These are phyloP conservation scores for Neostapfia colusana DNA, from an alignment of 176 grass and related monocot species.

Conservation along the genomic window DNA sequence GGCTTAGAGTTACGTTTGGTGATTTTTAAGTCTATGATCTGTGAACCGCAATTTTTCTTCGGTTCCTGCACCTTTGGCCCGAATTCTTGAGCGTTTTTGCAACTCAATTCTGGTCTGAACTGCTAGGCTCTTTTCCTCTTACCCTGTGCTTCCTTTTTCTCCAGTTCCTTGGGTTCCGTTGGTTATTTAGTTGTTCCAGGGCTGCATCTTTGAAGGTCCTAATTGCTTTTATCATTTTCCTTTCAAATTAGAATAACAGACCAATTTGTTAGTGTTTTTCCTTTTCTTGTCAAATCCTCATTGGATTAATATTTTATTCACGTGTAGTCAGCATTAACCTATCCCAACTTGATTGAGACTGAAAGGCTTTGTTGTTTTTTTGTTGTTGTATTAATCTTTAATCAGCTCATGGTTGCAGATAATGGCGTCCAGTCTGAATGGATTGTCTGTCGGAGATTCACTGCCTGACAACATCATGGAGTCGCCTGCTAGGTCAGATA, in stretches of 20 bases:
- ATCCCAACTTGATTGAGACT: not conserved
- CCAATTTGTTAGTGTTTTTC: not conserved
- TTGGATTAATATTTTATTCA: not conserved
- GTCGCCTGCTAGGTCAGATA: conserved; percentile 82
- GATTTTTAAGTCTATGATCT: not conserved
- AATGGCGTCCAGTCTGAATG: conserved; percentile 65
- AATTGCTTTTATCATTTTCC: not conserved
- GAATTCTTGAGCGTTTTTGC: not conserved
- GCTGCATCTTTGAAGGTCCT: not conserved
- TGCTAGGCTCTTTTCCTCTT: not conserved
- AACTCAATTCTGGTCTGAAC: conserved; percentile 1
- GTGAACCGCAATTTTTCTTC: not conserved
- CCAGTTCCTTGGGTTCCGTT: not conserved
- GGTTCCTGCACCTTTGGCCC: not conserved
- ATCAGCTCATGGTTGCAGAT: conserved; percentile 18
- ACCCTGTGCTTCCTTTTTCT: not conserved
- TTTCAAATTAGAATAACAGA: not conserved
- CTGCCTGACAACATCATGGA: conserved; percentile 81
- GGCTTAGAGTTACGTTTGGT: not conserved
- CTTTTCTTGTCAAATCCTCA: not conserved
- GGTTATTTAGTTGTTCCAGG: not conserved
- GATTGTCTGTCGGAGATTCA: conserved; percentile 81
- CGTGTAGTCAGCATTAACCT: not conserved
- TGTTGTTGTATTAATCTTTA: not conserved
- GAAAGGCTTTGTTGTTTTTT: not conserved